Percentiles rank a stretch among this genome's conserved stretches.
Evolutionary conservation across 148 eudicot species (phyloP).

Genomic region (Simmondsia chinensis): DNA sequence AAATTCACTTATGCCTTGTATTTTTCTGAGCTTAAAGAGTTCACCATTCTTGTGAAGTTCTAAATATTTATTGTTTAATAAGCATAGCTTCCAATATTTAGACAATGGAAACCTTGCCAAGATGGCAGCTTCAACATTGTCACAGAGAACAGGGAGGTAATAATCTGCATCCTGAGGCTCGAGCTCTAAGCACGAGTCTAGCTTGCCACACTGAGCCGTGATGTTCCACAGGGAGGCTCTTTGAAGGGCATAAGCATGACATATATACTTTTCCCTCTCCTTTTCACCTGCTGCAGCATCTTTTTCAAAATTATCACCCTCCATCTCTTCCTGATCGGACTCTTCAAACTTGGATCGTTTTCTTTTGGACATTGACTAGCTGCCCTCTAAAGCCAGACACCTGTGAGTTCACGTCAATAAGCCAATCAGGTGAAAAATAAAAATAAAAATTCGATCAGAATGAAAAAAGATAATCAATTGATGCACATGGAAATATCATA

Average conservation of each 20-base stretch:
- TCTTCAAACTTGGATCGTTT: conserved; percentile 9
- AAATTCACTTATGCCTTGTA: conserved; percentile 27
- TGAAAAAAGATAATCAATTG: no score
- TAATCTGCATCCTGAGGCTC: conserved; percentile 45
- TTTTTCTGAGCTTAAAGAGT: conserved; percentile 36
- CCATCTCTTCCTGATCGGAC: conserved; percentile 7
- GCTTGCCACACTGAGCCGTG: not conserved
- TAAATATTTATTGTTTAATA: conserved; percentile 7
- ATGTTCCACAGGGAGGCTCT: not conserved
- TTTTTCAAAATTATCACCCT: conserved; percentile 10
- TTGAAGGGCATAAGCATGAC: not conserved
- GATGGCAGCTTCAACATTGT: conserved; percentile 31
- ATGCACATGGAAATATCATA: no score
- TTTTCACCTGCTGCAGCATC: conserved; percentile 4
- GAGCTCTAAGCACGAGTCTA: conserved; percentile 9
- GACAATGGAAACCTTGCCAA: conserved; percentile 19
- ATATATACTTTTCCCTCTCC: not conserved
- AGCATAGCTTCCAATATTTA: conserved; percentile 16
- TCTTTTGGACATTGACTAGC: conserved; percentile 21
- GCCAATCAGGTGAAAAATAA: no score
- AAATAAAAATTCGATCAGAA: no score
- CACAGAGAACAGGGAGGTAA: conserved; percentile 24
- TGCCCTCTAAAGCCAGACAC: conserved; percentile 2
- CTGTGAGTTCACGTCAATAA: conserved; percentile 3
- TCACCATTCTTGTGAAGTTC: conserved; percentile 34